phyloP scores from a whole-genome alignment of 2,329 filamentous ascomycete genomes.

The Talaromyces sp. region DNA sequence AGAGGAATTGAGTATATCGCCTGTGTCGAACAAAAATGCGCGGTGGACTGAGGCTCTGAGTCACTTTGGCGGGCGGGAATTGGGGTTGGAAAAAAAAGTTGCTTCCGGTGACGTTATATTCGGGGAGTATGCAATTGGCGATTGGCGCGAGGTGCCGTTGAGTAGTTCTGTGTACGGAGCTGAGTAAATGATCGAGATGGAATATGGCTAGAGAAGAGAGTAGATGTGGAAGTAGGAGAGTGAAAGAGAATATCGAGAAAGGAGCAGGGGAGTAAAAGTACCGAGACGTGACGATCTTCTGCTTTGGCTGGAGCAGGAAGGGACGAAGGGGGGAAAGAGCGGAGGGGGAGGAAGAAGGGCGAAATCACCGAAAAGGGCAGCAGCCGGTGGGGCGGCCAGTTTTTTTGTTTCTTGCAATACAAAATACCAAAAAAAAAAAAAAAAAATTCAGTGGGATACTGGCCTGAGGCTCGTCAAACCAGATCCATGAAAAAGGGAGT shows the following conservation, averaged over 20 bases:
- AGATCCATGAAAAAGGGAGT: not conserved
- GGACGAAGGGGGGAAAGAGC: not conserved
- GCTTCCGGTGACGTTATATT: constrained; percentile 12
- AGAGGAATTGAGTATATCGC: not conserved
- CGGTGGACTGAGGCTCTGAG: constrained; percentile 3
- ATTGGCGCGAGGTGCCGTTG: not conserved
- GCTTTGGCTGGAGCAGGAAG: constrained; percentile 6
- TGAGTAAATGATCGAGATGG: not conserved
- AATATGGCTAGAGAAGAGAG: not conserved
- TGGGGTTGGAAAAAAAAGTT: constrained; percentile 8
- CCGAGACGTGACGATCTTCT: constrained; percentile 6
- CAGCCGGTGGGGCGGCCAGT: not conserved
- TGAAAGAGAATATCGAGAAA: not conserved
- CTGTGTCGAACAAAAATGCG: not conserved
- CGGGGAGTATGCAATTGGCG: not conserved
- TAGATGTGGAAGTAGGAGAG: not conserved
- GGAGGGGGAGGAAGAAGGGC: not conserved
- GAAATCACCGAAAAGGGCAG: constrained; percentile 7
- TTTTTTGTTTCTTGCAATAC: constrained; percentile 4
- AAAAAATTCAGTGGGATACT: not conserved
- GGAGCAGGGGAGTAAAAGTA: not conserved
- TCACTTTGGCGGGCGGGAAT: constrained; percentile 5
- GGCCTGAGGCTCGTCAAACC: constrained; percentile 5
- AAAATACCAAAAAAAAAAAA: not conserved
- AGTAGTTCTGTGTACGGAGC: not conserved